Conservation (phyloP, 2,329 filamentous ascomycete genomes). For the Akanthomyces muscarius region DNA sequence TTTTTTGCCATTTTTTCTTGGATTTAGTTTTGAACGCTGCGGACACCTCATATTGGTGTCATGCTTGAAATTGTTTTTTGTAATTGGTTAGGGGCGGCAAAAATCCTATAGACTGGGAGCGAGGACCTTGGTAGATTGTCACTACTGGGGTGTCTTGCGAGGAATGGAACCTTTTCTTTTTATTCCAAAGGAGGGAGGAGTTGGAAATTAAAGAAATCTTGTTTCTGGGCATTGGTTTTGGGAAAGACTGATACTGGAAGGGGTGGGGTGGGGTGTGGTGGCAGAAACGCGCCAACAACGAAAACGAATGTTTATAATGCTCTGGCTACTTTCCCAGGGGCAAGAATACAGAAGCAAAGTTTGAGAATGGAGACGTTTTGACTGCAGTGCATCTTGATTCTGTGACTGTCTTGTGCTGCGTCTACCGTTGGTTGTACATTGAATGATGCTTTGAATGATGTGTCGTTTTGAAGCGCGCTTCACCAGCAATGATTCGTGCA, state of each 20-base stretch:
- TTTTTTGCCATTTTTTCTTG: slow-evolving; percentile 10
- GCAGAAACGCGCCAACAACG: neutral
- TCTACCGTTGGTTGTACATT: no score
- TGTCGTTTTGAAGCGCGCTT: neutral
- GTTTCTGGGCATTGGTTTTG: neutral
- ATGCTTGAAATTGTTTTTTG: neutral
- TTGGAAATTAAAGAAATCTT: slow-evolving; percentile 3
- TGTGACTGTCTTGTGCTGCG: no score
- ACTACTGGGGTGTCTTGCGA: neutral
- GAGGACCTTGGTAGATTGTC: neutral
- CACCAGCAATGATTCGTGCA: no score
- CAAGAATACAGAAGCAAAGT: neutral
- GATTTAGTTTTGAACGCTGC: slow-evolving; percentile 11
- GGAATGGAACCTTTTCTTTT: neutral
- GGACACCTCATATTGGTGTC: neutral
- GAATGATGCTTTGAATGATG: no score
- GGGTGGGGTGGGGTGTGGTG: neutral
- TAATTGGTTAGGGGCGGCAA: slow-evolving; percentile 6
- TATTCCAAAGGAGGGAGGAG: neutral
- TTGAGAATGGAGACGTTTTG: neutral
- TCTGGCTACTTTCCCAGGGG: neutral
- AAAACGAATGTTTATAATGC: neutral
- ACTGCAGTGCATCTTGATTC: neutral
- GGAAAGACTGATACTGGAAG: neutral
- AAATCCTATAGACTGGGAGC: slow-evolving; percentile 12